Base-by-base conservation (phyloP, 345 rosid species). In the Anacardium occidentale region DNA sequence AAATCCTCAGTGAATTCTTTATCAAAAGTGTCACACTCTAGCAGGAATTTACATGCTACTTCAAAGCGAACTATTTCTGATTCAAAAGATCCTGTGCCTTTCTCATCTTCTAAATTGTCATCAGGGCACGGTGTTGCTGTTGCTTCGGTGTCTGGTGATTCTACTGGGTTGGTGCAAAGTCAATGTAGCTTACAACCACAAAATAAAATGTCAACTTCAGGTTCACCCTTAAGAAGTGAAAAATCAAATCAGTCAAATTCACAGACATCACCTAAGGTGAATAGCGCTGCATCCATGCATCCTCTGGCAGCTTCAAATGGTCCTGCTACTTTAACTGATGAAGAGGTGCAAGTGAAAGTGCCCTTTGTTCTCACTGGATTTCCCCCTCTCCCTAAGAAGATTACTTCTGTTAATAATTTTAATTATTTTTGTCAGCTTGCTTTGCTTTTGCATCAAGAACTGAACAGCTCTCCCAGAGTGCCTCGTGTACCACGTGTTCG, bases 401-500 rank as follows among this genome's bases (percentile, higher is more conserved):
- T 55, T 32, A 14, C 42, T 0, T 66, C 13, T 42, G 20, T 21
- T 29, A 20, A 50, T 14, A 51, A 34, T 56, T 40, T 1, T 26
- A n/a, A 21, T 82, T 37, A 61, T 78, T 73, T 73, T 73, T 72
- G 21, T 24, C 86, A 96, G 99, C 97, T 96, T 68, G 99, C 99
- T 26, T 81, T 96, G 75, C 93, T 92, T 86, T 75, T 95, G 83
- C 99, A 95, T 83, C 97, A 95, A 83, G 96, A 95, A 77, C 98
- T 95, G 81, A 93, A 96, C 67, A 93, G 99, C 79, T 93, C 98
- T 79, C 98, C 96, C 56, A 88, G 99, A 76, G 99, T 96, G 56
- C 97, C 97, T 74, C 96, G 97, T 69, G 98, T 96, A 54, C 99
- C 99, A 14, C 94, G 97, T 61, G 88, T 92, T 69, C 91, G 97